Conservation (phyloP, 805 yeast genomes). For the Suhomyces pyralidae region DNA sequence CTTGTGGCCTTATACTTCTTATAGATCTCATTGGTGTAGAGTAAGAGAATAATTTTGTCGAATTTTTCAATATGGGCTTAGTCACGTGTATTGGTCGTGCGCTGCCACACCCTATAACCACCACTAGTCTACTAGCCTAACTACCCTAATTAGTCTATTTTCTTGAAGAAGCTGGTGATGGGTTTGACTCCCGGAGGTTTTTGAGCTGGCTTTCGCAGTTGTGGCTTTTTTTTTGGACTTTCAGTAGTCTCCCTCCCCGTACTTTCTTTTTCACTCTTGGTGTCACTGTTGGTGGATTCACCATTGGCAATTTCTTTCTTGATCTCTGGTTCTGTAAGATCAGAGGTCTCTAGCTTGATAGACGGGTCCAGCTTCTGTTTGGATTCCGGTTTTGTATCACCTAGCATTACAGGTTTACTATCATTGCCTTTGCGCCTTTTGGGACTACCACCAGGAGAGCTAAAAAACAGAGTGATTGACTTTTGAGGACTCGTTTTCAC, state of each 20-base stretch:
- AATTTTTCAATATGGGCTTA: not conserved
- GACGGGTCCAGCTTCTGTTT: not conserved
- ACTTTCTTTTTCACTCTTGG: not conserved
- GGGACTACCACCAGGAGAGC: not conserved
- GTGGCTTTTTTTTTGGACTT: not conserved
- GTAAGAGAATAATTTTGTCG: not conserved
- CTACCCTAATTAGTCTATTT: not conserved
- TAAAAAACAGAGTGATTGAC: slow-evolving; percentile 28
- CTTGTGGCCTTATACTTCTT: slow-evolving; percentile 7
- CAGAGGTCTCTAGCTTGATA: not conserved
- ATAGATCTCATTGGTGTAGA: slow-evolving; percentile 3
- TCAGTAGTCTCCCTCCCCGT: not conserved
- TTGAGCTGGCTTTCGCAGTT: slow-evolving; percentile 2
- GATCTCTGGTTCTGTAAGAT: not conserved
- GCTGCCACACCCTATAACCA: not conserved
- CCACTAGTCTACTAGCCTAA: not conserved
- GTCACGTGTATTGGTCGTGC: not conserved
- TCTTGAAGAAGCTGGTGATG: not conserved
- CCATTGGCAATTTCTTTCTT: not conserved
- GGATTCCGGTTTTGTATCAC: not conserved
- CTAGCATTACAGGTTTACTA: not conserved
- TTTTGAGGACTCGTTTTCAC: slow-evolving; percentile 16
- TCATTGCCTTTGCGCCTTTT: not conserved
- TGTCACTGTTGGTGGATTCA: not conserved
- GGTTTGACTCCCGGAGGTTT: not conserved